Percentiles rank a stretch among this genome's conserved stretches.
phyloP scores from a whole-genome alignment of 306 rosid species.

The Fagus sylvatica region DNA sequence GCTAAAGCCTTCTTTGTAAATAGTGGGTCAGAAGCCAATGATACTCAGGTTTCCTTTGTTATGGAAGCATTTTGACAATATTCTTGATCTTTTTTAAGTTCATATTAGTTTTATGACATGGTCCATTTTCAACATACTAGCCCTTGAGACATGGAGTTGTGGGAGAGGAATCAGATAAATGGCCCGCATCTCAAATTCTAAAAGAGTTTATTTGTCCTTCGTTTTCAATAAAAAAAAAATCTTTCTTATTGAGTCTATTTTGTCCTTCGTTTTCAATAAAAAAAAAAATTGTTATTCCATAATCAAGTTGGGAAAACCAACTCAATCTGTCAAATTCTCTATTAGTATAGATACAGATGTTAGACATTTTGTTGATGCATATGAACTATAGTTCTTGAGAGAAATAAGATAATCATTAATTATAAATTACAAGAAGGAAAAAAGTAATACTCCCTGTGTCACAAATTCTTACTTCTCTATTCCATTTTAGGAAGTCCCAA shows the following conservation, averaged over 20 bases:
- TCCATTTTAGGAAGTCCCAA: no score
- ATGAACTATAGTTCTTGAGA: neutral
- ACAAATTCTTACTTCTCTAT: no score
- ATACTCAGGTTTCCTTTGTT: constrained; percentile 70
- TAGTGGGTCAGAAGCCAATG: constrained; percentile 98
- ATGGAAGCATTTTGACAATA: constrained; percentile 16
- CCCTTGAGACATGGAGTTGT: neutral
- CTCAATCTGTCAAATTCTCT: no score
- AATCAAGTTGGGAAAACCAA: no score
- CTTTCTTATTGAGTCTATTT: no score
- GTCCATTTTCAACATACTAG: neutral
- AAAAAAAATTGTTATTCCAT: no score
- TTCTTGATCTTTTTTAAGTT: constrained; percentile 17
- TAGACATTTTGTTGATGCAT: neutral
- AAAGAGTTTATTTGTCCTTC: no score
- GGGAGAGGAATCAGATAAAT: neutral
- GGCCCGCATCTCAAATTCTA: neutral
- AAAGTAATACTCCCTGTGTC: neutral
- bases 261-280: no score
- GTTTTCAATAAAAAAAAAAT: no score
- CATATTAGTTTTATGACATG: neutral
- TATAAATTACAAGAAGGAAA: neutral
- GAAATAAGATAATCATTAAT: neutral
- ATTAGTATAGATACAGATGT: neutral
- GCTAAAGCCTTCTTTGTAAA: constrained; percentile 84